Conservation (phyloP, 345 rosid genomes). For the Psidium friedrichsthalianum region DNA sequence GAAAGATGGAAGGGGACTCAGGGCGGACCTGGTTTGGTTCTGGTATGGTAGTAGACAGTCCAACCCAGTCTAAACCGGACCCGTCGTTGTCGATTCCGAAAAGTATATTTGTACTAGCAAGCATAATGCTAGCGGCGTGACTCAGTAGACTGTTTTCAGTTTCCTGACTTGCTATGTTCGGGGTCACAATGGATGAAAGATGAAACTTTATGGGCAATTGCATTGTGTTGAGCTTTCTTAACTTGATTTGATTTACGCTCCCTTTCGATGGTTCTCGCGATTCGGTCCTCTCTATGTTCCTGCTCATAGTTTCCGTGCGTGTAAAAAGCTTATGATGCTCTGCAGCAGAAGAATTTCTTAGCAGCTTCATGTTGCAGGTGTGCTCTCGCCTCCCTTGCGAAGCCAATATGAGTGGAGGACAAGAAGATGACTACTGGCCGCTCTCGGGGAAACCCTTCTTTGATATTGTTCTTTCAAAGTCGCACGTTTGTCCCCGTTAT, state of each 20-base stretch:
- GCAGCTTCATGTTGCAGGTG: background rate
- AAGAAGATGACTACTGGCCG: constrained; percentile 14
- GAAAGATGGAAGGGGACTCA: background rate
- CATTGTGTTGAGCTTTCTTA: background rate
- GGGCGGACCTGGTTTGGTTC: background rate
- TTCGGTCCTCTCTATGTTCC: background rate
- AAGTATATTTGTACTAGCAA: background rate
- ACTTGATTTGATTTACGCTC: background rate
- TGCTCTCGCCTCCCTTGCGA: background rate
- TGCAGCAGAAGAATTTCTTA: background rate
- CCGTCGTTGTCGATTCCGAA: background rate
- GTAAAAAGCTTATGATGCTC: background rate
- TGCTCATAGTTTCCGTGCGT: background rate
- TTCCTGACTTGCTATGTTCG: background rate
- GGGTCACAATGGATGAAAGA: background rate
- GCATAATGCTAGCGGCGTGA: background rate
- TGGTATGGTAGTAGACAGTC: background rate
- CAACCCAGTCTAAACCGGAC: background rate
- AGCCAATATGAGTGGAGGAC: background rate
- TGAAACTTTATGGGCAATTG: background rate
- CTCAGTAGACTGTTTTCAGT: background rate
- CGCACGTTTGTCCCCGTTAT: background rate
- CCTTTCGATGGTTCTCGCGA: background rate
- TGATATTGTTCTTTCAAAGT: background rate
- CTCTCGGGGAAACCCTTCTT: constrained; percentile 19